Evolutionary conservation across 2,329 filamentous ascomycete species (phyloP).

Genomic region (Endothia cerciana): DNA sequence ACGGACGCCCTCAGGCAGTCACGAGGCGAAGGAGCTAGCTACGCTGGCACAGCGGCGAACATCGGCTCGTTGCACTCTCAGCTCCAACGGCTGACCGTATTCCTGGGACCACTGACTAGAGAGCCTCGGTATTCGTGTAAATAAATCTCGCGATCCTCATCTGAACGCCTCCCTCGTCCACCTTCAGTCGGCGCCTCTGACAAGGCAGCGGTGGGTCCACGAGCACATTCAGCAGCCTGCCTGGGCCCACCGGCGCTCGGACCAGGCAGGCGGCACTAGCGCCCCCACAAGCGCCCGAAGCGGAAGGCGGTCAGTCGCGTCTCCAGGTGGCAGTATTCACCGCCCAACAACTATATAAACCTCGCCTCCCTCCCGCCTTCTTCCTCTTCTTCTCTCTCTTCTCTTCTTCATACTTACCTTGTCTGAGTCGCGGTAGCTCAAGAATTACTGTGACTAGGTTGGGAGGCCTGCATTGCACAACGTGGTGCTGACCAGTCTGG

Average conservation of each 20-base stretch:
- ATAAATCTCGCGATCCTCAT: not conserved
- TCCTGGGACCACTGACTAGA: not conserved
- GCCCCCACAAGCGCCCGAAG: not conserved
- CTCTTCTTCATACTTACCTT: slow-evolving; percentile 29
- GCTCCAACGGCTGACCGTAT: not conserved
- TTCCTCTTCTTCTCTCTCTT: slow-evolving; percentile 4
- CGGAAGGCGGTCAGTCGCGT: slow-evolving; percentile 12
- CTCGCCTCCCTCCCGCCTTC: slow-evolving; percentile 10
- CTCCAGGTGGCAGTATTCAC: slow-evolving; percentile 15
- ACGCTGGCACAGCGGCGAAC: too few relatives aligned
- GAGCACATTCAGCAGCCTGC: not conserved
- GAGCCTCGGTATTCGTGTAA: not conserved
- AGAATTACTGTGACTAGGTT: slow-evolving; percentile 45
- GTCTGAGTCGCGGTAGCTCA: slow-evolving; percentile 43
- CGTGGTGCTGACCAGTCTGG: slow-evolving; percentile 52
- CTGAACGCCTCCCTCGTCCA: not conserved
- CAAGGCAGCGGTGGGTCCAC: not conserved
- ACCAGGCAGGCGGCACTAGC: not conserved
- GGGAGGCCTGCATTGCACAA: slow-evolving; percentile 58
- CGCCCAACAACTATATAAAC: slow-evolving; percentile 19
- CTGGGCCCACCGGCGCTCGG: not conserved
- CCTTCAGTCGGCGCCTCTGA: not conserved
- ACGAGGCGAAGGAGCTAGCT: not conserved
- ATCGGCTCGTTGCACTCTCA: too few relatives aligned
- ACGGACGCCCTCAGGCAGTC: not conserved